Percentiles rank a stretch among this genome's conserved stretches.
phyloP scores from a whole-genome alignment of 176 grass and related monocot genomes.

The Saccharum spontaneum region DNA sequence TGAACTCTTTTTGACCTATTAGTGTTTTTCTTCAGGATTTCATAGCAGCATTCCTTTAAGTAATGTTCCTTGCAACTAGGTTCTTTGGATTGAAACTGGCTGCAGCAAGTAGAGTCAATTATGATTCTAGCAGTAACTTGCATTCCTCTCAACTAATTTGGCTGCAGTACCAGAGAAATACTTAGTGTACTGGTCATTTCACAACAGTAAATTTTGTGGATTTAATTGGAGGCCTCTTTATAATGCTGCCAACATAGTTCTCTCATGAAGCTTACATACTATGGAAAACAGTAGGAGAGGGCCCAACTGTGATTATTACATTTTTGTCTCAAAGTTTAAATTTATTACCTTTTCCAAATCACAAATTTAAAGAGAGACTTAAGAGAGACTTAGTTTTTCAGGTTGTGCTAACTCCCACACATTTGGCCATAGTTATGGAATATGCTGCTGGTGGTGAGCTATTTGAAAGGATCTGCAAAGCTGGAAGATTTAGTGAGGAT shows the following conservation, averaged over 20 bases:
- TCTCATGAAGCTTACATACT: background rate
- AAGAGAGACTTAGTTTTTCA: slow-evolving; percentile 59
- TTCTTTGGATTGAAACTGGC: background rate
- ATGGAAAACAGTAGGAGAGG: background rate
- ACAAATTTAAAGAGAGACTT: slow-evolving; percentile 38
- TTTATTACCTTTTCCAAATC: slow-evolving; percentile 7
- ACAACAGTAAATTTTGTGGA: background rate
- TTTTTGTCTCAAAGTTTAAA: slow-evolving; percentile 20
- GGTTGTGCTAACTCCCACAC: slow-evolving; percentile 96
- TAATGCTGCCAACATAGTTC: background rate
- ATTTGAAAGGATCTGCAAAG: slow-evolving; percentile 85
- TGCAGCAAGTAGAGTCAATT: background rate
- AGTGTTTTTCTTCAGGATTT: background rate
- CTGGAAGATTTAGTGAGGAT: slow-evolving; percentile 95
- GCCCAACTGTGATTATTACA: background rate
- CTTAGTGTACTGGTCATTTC: background rate
- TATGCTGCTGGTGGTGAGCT: slow-evolving; percentile 97
- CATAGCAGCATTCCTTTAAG: background rate
- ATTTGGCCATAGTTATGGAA: slow-evolving; percentile 99
- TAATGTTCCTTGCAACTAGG: background rate
- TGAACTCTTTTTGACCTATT: background rate
- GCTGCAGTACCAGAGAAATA: background rate
- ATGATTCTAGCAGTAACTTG: background rate
- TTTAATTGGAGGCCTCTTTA: background rate
- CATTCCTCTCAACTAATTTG: background rate